A percentile compares a stretch with the other conserved stretches of the same genome.
Evolutionary conservation across 345 rosid species (phyloP).

Genomic region (Barbarea vulgaris): DNA sequence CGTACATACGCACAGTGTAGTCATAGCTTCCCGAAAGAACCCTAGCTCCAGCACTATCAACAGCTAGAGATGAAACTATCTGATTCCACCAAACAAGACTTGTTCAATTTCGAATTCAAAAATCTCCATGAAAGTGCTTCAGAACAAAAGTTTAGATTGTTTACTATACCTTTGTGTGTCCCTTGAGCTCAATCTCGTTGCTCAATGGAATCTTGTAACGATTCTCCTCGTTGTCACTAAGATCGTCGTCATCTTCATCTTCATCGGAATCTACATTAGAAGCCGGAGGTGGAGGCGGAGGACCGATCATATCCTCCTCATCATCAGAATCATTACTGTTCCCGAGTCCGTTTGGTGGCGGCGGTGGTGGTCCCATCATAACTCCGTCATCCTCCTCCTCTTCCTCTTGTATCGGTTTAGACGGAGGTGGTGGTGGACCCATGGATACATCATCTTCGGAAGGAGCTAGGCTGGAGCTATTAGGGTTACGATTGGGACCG

Average conservation of each 20-base stretch:
- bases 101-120: conserved; percentile 6
- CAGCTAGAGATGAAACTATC: conserved; percentile 84
- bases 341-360: conserved; percentile 33
- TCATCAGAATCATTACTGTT: conserved; percentile 42
- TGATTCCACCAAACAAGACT: conserved; percentile 44
- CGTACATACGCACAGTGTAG: conserved; percentile 86
- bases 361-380: conserved; percentile 72
- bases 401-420: conserved; percentile 7
- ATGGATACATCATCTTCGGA: conserved; percentile 24
- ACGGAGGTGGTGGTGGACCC: conserved; percentile 48
- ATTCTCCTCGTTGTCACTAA: conserved; percentile 52
- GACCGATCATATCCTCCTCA: conserved; percentile 57
- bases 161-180: conserved; percentile 70
- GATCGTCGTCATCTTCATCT: conserved; percentile 52
- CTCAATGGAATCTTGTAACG: conserved; percentile 67
- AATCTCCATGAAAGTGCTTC: background rate
- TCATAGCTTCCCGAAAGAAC: conserved; percentile 96
- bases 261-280: conserved; percentile 51
- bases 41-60: conserved; percentile 90
- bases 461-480: conserved; percentile 21
- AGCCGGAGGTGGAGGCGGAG: conserved; percentile 55
- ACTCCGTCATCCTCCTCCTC: conserved; percentile 34
- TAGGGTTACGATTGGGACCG: conserved; percentile 46
- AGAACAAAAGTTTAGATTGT: conserved; percentile 1
- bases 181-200: conserved; percentile 92